These are phyloP conservation scores for Hymenoscyphus repandus DNA, from an alignment of 2,329 filamentous ascomycete species.

Conservation along the genomic window DNA sequence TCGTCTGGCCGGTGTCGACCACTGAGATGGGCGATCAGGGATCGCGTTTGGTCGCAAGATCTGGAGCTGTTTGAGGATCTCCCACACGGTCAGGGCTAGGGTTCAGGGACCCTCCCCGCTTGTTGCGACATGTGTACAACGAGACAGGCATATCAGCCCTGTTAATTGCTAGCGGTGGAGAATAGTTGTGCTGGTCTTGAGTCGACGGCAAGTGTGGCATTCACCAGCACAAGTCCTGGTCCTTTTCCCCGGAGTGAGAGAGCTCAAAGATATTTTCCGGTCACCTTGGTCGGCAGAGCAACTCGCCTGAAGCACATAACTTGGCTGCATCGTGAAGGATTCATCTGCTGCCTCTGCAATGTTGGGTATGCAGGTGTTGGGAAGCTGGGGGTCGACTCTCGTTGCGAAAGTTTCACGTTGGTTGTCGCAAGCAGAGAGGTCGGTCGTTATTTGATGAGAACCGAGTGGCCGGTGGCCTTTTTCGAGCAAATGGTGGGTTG, in stretches of 20 bases:
- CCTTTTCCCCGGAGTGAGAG: not conserved
- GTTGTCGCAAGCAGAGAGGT: conserved; percentile 17
- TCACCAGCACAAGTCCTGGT: not conserved
- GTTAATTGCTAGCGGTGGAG: conserved; percentile 16
- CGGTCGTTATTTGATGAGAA: conserved; percentile 19
- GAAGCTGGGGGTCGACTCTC: conserved; percentile 4
- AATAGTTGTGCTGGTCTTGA: conserved; percentile 1
- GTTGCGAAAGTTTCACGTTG: conserved; percentile 25
- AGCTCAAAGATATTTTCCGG: not conserved
- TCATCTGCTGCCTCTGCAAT: conserved; percentile 8
- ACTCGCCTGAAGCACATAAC: conserved; percentile 3
- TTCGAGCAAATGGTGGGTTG: not conserved
- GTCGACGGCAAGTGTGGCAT: conserved; percentile 8
- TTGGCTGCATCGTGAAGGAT: conserved; percentile 7
- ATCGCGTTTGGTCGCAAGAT: conserved; percentile 28
- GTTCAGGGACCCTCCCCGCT: conserved; percentile 19
- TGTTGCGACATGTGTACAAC: conserved; percentile 16
- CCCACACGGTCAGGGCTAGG: conserved; percentile 18
- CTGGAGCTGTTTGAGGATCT: conserved; percentile 31
- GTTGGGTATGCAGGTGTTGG: conserved; percentile 6
- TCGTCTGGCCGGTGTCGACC: conserved; percentile 8
- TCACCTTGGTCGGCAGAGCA: not conserved
- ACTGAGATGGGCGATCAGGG: conserved; percentile 16
- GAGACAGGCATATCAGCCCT: conserved; percentile 28
- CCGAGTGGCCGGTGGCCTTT: not conserved